phyloP scores from a whole-genome alignment of 2,329 filamentous ascomycete species.

The Ramichloridium luteum region DNA sequence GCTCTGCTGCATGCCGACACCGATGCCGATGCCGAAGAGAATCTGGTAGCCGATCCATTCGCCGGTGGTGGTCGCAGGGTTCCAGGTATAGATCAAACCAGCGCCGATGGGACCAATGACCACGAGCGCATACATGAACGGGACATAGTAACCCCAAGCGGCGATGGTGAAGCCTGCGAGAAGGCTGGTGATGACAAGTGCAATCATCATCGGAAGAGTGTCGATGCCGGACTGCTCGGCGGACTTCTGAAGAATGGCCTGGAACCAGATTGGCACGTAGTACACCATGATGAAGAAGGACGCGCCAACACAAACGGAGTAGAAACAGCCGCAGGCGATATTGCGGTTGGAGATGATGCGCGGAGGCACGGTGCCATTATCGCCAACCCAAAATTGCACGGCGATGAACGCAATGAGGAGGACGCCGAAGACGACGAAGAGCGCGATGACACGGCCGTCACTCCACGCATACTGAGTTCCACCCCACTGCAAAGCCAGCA shows the following conservation, averaged over 20 bases:
- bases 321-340: constrained; percentile 6
- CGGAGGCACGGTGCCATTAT: constrained; percentile 9
- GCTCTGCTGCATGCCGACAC: constrained; percentile 6
- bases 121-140: constrained; percentile 30
- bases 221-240: constrained; percentile 9
- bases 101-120: constrained; percentile 30
- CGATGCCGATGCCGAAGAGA: constrained; percentile 8
- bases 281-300: constrained; percentile 9
- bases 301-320: constrained; percentile 5
- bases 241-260: constrained; percentile 6
- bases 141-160: constrained; percentile 32
- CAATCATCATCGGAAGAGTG: constrained; percentile 18
- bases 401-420: constrained; percentile 7
- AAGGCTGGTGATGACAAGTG: constrained; percentile 30
- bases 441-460: constrained; percentile 28
- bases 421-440: constrained; percentile 23
- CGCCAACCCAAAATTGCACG: constrained; percentile 8
- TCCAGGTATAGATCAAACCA: constrained; percentile 26
- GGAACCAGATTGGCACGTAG: constrained; percentile 14
- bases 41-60: constrained; percentile 15
- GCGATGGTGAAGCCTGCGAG: constrained; percentile 25
- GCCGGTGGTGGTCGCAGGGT: constrained; percentile 3
- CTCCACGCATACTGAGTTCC: constrained; percentile 25
- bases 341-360: constrained; percentile 8
- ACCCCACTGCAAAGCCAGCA: constrained; percentile 37